A percentile compares a stretch with the other conserved stretches of the same genome.
Conservation (phyloP, 78 protist species). For the Neovahlkampfia damariscottae region DNA sequence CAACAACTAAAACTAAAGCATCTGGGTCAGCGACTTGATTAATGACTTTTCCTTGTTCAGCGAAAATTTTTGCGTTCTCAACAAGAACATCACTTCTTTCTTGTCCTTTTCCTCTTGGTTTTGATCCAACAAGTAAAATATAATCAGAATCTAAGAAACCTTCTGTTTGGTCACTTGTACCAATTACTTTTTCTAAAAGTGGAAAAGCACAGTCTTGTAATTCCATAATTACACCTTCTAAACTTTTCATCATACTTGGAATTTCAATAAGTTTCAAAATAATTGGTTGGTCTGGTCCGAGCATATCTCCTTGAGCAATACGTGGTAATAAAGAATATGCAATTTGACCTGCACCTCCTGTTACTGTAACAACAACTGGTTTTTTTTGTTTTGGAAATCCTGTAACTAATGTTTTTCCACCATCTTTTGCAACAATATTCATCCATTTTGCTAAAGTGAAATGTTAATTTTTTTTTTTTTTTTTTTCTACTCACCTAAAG, state of each 20-base stretch:
- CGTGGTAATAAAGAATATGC: slow-evolving; percentile 57
- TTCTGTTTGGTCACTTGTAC: slow-evolving; percentile 11
- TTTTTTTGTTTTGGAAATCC: too few species aligned
- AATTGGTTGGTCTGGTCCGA: slow-evolving; percentile 61
- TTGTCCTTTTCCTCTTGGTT: slow-evolving; percentile 90
- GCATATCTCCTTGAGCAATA: slow-evolving; percentile 44
- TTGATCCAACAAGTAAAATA: slow-evolving; percentile 76
- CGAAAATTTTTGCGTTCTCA: slow-evolving; percentile 71
- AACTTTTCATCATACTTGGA: slow-evolving; percentile 27
- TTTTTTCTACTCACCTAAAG: too few species aligned
- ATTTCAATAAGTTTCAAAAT: slow-evolving; percentile 76
- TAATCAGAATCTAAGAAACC: slow-evolving; percentile 45
- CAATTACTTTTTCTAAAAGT: background rate
- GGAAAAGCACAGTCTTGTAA: slow-evolving; percentile 44
- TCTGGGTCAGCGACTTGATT: slow-evolving; percentile 39
- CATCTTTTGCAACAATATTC: too few species aligned
- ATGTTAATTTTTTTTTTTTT: too few species aligned
- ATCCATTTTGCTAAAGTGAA: too few species aligned
- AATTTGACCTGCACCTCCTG: slow-evolving; percentile 92
- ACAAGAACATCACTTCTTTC: slow-evolving; percentile 73
- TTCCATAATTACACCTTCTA: slow-evolving; percentile 52
- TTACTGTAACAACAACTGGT: slow-evolving; percentile 39
- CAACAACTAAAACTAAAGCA: slow-evolving; percentile 66
- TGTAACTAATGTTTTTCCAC: too few species aligned
- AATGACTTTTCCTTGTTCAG: slow-evolving; percentile 67